phyloP scores from a whole-genome alignment of 1,139 yeast genomes.

The Chernovozyma aurita region DNA sequence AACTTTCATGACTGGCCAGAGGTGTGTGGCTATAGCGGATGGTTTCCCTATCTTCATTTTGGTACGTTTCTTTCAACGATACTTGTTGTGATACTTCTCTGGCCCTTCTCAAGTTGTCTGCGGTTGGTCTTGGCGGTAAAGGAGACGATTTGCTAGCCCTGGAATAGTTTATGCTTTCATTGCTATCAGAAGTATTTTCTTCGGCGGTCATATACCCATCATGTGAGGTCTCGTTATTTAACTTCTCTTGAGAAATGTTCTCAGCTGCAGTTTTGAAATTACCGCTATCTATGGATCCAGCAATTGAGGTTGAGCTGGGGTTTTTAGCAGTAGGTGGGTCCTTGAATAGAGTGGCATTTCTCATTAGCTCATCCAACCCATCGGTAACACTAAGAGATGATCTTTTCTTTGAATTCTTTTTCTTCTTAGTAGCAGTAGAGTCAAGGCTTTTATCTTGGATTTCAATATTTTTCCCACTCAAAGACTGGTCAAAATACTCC shows the following conservation, averaged over 20 bases:
- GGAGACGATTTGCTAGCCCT: conserved; percentile 6
- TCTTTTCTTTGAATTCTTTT: conserved; percentile 11
- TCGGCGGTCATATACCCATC: conserved; percentile 7
- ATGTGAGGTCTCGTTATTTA: conserved; percentile 5
- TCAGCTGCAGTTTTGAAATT: background rate
- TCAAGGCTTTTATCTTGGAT: background rate
- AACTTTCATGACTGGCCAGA: conserved; percentile 1
- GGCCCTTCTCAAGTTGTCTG: conserved; percentile 27
- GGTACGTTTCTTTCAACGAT: conserved; percentile 5
- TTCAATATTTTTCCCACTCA: conserved; percentile 2
- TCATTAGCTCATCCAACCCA: conserved; percentile 40
- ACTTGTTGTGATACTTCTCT: conserved; percentile 25
- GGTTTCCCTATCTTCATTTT: background rate
- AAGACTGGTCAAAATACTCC: background rate
- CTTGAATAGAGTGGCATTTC: conserved; percentile 23
- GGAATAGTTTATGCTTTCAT: background rate
- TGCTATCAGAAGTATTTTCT: conserved; percentile 3
- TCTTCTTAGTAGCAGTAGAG: background rate
- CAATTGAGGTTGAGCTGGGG: background rate
- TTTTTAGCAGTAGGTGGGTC: background rate
- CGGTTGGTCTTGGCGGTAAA: conserved; percentile 38
- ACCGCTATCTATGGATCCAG: background rate
- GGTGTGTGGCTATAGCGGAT: background rate
- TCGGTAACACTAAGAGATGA: conserved; percentile 24
- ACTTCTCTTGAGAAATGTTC: conserved; percentile 1